phyloP scores from a whole-genome alignment of 1,284 basidiomycete species.

The Puccinia horiana region DNA sequence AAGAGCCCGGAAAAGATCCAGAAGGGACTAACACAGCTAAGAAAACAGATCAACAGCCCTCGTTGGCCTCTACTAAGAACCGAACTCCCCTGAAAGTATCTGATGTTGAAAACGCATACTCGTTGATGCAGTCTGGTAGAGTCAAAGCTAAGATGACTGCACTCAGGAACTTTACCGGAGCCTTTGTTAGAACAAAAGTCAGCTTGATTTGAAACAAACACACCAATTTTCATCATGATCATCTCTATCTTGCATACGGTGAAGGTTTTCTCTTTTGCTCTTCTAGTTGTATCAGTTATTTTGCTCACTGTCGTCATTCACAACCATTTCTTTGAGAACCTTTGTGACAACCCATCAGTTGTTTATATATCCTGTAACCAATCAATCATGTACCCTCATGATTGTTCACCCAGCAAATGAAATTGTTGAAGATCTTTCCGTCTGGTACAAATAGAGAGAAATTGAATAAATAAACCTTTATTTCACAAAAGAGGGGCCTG shows the following conservation, averaged over 20 bases:
- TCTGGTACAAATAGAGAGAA: too few relatives aligned
- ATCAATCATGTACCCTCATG: background rate
- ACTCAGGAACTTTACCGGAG: constrained; percentile 45
- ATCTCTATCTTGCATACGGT: background rate
- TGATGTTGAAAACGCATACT: constrained; percentile 48
- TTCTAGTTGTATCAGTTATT: background rate
- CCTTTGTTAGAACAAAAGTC: constrained; percentile 46
- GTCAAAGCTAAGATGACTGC: constrained; percentile 47
- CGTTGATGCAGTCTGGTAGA: constrained; percentile 46
- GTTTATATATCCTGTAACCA: background rate
- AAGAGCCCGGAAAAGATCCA: background rate
- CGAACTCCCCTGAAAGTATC: constrained; percentile 33
- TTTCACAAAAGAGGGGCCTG: too few relatives aligned
- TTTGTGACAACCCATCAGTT: background rate
- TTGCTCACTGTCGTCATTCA: background rate
- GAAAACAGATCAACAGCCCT: background rate
- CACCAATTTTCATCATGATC: background rate
- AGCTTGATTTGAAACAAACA: constrained; percentile 41
- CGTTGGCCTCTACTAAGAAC: background rate
- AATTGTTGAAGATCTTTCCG: background rate
- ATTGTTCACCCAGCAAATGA: background rate
- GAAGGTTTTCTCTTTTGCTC: background rate
- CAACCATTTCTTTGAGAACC: background rate
- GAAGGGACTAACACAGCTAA: background rate
- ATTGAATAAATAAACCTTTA: too few relatives aligned